Evolutionary conservation across 805 yeast species (phyloP), one percentile per base, ranked within the genome.

Genomic region (Candida chilensis): DNA sequence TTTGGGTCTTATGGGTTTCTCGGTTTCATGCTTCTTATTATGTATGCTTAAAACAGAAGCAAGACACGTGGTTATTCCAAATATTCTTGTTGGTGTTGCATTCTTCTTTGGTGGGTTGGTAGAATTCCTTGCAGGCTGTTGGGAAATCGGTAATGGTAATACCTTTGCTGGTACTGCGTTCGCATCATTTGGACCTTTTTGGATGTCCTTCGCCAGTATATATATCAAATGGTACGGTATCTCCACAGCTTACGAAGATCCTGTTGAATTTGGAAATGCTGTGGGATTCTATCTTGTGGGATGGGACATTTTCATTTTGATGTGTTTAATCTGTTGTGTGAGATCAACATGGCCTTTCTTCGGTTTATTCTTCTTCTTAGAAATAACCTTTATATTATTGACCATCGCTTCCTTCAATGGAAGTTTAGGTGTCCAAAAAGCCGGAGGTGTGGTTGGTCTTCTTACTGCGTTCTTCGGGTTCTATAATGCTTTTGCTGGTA

Each of bases 111-210:
- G 73, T 13, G 78, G 78, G 7, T 39, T 62, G 3, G 67, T 62
- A 19, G 71, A 70, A 45, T 43, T 67, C 3, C 52, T 70, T 24
- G 67, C 67, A 22, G 79, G 79, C 3, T 40, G 69, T 7, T 62
- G 74, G 60, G 71, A 74, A 41, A 45, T 71, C 29, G 37, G 62
- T 13, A 42, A 63, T 22, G 75, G 74, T 28, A 71, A 71, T 46
- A 66, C 74, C 1, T 73, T 74, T 64, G 78, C 73, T 16, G 66
- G 65, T 22, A 64, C 74, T 27, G 70, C 73, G 1, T 59, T 73
- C 30, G 50, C 62, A 17, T 61, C 67, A 45, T 73, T 64, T 50
- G 78, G 78, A 16, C 70, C 74, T 1, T 73, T 72, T 44, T 73
- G 75, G 70, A 48, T 67, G 31, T 54, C 68, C 3, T 71, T 58